Evolutionary conservation across 768 basidiomycete genomes (phyloP).

Genomic region (Lentinula guzmanii): DNA sequence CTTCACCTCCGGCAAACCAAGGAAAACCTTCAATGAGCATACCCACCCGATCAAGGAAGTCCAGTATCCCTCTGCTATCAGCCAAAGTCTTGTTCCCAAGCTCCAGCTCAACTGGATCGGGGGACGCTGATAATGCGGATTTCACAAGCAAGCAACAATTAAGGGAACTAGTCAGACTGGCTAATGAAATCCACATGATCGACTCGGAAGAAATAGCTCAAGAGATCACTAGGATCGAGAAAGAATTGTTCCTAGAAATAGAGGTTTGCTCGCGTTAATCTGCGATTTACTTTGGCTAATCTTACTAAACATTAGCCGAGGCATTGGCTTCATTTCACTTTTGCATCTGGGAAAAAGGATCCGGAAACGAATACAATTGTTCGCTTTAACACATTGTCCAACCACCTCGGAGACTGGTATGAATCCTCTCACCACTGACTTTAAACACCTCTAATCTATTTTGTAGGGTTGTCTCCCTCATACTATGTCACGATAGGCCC

Average conservation of each 20-base stretch:
- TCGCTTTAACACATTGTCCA: constrained; percentile 69
- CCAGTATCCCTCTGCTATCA: constrained; percentile 52
- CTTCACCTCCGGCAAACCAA: constrained; percentile 17
- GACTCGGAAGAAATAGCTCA: constrained; percentile 72
- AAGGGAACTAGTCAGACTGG: constrained; percentile 54
- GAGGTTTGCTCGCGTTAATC: constrained; percentile 42
- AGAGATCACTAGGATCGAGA: constrained; percentile 77
- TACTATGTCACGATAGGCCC: constrained; percentile 80
- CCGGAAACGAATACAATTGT: constrained; percentile 64
- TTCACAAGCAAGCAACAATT: constrained; percentile 50
- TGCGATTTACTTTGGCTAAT: constrained; percentile 4
- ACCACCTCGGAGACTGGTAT: constrained; percentile 81
- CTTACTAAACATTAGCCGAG: constrained; percentile 51
- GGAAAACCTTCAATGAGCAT: constrained; percentile 14
- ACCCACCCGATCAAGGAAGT: constrained; percentile 55
- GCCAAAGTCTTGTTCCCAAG: constrained; percentile 37
- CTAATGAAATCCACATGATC: constrained; percentile 47
- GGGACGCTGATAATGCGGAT: constrained; percentile 26
- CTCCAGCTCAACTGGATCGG: constrained; percentile 17
- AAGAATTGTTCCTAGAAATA: constrained; percentile 65
- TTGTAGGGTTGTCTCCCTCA: constrained; percentile 82
- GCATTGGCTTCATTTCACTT: constrained; percentile 80
- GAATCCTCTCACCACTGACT: constrained; percentile 13
- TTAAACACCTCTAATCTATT: constrained; percentile 3
- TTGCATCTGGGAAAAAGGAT: constrained; percentile 61